Percentiles rank a stretch among this genome's conserved stretches.
Evolutionary conservation across 495 filamentous ascomycete genomes (phyloP).

Genomic region (Hypoxylon fragiforme): DNA sequence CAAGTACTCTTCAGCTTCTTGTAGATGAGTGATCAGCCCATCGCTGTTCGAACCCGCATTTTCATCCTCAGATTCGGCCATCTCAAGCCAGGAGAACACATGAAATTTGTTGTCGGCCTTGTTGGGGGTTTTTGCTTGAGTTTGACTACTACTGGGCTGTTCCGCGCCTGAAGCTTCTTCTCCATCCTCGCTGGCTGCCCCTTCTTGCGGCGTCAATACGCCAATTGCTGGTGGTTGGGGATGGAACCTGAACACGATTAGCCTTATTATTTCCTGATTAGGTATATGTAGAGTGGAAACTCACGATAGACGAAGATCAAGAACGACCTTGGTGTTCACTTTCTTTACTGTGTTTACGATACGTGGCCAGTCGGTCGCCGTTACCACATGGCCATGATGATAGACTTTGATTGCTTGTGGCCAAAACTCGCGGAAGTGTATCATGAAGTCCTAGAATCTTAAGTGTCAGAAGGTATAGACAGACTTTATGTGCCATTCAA

Average conservation of each 20-base stretch:
- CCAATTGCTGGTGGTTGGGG: slow-evolving; percentile 15
- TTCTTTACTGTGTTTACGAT: slow-evolving; percentile 30
- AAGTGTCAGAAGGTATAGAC: slow-evolving; percentile 4
- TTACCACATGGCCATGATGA: slow-evolving; percentile 24
- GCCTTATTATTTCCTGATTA: neutral
- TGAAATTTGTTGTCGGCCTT: slow-evolving; percentile 19
- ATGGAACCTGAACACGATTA: slow-evolving; percentile 9
- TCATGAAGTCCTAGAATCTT: slow-evolving; percentile 34
- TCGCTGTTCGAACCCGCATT: neutral
- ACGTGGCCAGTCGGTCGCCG: slow-evolving; percentile 35
- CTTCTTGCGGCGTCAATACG: neutral
- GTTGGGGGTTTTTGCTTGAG: neutral
- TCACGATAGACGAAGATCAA: slow-evolving; percentile 27
- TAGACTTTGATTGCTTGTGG: slow-evolving; percentile 32
- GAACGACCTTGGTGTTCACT: slow-evolving; percentile 18
- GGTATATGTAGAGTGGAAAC: neutral
- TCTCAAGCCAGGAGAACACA: slow-evolving; percentile 33
- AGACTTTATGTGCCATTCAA: no score
- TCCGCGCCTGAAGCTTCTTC: neutral
- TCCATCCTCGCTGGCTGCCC: neutral
- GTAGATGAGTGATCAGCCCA: slow-evolving; percentile 12
- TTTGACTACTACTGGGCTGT: neutral
- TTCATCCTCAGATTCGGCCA: neutral
- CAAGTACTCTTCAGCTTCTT: slow-evolving; percentile 22
- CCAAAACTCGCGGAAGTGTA: slow-evolving; percentile 45